These are phyloP conservation scores for Orobanche coerulescens DNA, from an alignment of 257 asterid species.

Conservation along the genomic window DNA sequence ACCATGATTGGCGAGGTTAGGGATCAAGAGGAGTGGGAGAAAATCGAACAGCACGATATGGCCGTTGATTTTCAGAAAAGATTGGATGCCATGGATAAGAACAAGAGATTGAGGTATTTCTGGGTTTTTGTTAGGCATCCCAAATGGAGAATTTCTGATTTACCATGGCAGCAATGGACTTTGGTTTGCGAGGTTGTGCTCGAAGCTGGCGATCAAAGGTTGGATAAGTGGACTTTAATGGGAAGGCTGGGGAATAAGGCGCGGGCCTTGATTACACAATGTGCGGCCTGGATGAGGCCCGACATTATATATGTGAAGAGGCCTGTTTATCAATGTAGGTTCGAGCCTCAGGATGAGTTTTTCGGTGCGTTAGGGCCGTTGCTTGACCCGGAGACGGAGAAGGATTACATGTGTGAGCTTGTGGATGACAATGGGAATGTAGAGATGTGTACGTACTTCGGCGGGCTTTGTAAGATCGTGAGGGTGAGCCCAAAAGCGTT, in stretches of 20 bases:
- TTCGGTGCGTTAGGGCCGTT: constrained; percentile 50
- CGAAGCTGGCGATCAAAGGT: constrained; percentile 74
- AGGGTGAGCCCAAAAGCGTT: constrained; percentile 76
- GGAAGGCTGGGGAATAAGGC: constrained; percentile 82
- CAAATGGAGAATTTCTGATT: constrained; percentile 70
- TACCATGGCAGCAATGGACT: constrained; percentile 97
- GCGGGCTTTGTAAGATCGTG: constrained; percentile 75
- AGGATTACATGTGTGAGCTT: constrained; percentile 61
- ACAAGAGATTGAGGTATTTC: constrained; percentile 39
- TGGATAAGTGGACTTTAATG: constrained; percentile 96
- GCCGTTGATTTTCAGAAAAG: constrained; percentile 54
- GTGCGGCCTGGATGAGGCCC: constrained; percentile 99
- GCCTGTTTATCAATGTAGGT: constrained; percentile 88
- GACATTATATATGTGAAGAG: constrained; percentile 77
- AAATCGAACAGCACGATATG: constrained; percentile 87
- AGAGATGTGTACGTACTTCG: constrained; percentile 81
- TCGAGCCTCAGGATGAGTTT: constrained; percentile 83
- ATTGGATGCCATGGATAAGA: constrained; percentile 53
- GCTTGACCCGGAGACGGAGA: constrained; percentile 77
- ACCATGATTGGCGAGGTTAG: constrained; percentile 72
- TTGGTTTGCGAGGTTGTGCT: constrained; percentile 76
- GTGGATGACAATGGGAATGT: constrained; percentile 60
- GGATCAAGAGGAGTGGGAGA: constrained; percentile 93
- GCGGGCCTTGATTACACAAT: constrained; percentile 62
- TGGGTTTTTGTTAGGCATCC: constrained; percentile 99